Evolutionary conservation across 345 rosid species (phyloP), one percentile per base, ranked within the genome.

Genomic region (Luvunga scandens): DNA sequence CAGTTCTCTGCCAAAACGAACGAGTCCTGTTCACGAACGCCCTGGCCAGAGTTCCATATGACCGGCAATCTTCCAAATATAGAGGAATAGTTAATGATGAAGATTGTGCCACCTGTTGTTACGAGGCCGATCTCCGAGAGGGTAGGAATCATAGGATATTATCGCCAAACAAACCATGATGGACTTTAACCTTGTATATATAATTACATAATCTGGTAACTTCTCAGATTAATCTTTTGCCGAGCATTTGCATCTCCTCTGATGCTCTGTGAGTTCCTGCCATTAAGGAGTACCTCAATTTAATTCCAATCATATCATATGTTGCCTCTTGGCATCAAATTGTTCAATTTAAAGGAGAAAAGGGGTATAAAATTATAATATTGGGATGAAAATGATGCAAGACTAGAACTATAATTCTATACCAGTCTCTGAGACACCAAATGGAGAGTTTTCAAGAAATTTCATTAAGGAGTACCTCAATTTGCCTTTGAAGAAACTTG

Each of bases 181-280:
- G 64, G 50, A 60, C 63, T 76, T 70, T 24, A 21, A 19, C 69
- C 76, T 53, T 33, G 31, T 21, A 24, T 19, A 69, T 77, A 65
- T 65, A 71, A 72, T 55, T 72, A 72, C 55, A 72, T 70, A 22
- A 34, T 42, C 57, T 64, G 72, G 72, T 72, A 36, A 78, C 81
- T 34, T 73, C 72, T 74, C 48, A 78, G 61, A 75, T 83, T 81
- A 84, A 79, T 89, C 91, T 78, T 84, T 87, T 28, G 81, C 83
- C 65, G 67, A 79, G 85, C 98, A 93, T 72, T 38, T 88, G 91
- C 98, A 93, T 73, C 81, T 85, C 85, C 77, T 87, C 81, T 88
- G 92, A 75, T 84, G 91, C 83, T 91, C 96, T 0, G 91, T 83
- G 72, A 93, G 89, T 69, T 93, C 98, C 98, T 93, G 81, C 85